Conservation (phyloP, 129 eudicot genomes). For the Flaveria bidentis region DNA sequence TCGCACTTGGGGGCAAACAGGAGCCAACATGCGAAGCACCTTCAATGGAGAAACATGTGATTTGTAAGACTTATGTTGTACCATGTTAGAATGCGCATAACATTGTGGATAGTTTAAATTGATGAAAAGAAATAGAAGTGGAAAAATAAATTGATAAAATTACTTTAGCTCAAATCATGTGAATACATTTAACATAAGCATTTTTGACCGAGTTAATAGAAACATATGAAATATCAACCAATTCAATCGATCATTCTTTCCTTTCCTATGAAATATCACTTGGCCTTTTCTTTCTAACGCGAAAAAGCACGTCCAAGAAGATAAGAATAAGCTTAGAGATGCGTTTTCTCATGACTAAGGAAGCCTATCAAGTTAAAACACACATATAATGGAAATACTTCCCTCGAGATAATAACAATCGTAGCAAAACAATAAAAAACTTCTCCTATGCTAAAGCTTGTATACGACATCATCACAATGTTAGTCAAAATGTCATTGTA, state of each 20-base stretch:
- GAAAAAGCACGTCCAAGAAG: not conserved
- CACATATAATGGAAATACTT: not conserved
- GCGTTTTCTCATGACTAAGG: not conserved
- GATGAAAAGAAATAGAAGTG: no score
- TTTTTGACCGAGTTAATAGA: no score
- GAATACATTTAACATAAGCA: no score
- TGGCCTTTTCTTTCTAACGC: conserved; percentile 5
- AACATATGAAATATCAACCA: no score
- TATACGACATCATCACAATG: not conserved
- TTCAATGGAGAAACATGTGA: no score
- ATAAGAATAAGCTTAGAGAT: conserved; percentile 8
- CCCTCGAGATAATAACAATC: not conserved
- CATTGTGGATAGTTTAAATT: no score
- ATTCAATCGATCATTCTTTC: conserved; percentile 2
- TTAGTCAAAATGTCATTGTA: not conserved
- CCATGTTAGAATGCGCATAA: no score
- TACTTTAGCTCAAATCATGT: no score
- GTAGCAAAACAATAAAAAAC: not conserved
- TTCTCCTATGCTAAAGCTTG: not conserved
- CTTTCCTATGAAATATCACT: conserved; percentile 19
- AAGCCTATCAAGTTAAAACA: not conserved
- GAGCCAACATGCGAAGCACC: no score
- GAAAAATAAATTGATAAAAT: no score
- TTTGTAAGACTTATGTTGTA: no score
- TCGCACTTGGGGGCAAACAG: no score